These are phyloP conservation scores for Saccharomycopsis hybrid DNA, from an alignment of 1,139 yeast genomes.

Conservation along the genomic window DNA sequence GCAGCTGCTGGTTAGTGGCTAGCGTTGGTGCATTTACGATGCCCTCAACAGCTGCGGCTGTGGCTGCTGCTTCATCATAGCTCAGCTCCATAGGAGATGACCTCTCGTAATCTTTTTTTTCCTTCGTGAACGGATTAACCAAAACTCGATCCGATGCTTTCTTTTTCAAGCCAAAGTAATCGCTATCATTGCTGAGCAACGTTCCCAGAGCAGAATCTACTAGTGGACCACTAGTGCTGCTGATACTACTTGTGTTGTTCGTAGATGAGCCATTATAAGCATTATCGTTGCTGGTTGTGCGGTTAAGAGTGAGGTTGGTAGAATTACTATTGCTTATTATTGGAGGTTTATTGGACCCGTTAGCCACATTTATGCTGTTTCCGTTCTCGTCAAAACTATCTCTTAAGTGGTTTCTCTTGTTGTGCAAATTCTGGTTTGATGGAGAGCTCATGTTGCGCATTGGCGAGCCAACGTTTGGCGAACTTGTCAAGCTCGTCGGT, in stretches of 20 bases:
- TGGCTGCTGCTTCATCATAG: conserved; percentile 6
- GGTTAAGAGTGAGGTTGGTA: too few species aligned
- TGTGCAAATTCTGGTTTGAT: conserved; percentile 6
- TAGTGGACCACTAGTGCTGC: too few species aligned
- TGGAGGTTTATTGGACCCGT: neutral
- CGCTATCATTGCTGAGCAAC: neutral
- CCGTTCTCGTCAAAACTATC: conserved; percentile 7
- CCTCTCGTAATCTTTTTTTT: conserved; percentile 12
- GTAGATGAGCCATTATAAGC: too few species aligned
- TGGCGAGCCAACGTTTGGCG: conserved; percentile 11
- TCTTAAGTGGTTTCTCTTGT: conserved; percentile 1
- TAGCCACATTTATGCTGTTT: neutral
- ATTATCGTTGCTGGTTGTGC: too few species aligned
- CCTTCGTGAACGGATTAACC: conserved; percentile 18
- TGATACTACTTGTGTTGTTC: too few species aligned
- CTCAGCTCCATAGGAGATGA: conserved; percentile 9
- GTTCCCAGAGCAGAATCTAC: too few species aligned
- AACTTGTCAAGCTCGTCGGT: conserved; percentile 3
- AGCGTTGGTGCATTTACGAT: neutral
- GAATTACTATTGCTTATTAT: too few species aligned
- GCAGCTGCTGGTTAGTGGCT: too few species aligned
- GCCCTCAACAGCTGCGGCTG: neutral
- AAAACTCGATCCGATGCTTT: conserved; percentile 6
- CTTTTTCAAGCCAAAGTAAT: conserved; percentile 4
- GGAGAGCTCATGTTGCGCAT: conserved; percentile 13